Evolutionary conservation across 768 basidiomycete species (phyloP).

Genomic region (Trametes elegans): DNA sequence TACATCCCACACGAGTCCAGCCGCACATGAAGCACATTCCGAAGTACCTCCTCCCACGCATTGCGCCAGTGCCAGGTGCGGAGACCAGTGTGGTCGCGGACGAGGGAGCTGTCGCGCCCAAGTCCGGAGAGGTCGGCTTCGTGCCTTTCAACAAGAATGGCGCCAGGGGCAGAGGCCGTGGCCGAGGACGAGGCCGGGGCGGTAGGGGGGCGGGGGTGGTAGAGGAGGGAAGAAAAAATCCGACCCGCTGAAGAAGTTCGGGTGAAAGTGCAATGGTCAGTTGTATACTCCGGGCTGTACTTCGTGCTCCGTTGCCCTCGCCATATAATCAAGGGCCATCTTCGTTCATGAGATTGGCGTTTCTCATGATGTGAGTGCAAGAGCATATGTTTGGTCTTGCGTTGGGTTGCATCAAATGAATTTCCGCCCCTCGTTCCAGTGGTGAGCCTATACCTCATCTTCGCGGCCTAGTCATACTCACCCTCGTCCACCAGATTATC

Average conservation of each 20-base stretch:
- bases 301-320: background rate
- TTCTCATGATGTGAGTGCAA: background rate
- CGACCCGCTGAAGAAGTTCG: conserved; percentile 81
- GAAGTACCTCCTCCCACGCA: conserved; percentile 84
- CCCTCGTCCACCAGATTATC: too few relatives aligned
- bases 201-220: background rate
- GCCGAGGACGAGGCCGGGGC: background rate
- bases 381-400: background rate
- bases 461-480: too few relatives aligned
- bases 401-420: background rate
- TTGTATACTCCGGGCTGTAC: too few relatives aligned
- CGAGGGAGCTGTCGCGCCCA: conserved; percentile 30
- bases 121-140: conserved; percentile 44
- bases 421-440: too few relatives aligned
- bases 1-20: conserved; percentile 88
- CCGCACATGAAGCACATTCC: conserved; percentile 96
- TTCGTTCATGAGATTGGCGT: too few relatives aligned
- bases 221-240: conserved; percentile 44
- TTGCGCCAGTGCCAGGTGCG: conserved; percentile 53
- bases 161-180: conserved; percentile 27
- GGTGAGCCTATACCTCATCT: too few relatives aligned
- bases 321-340: background rate
- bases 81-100: conserved; percentile 6
- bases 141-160: conserved; percentile 48
- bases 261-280: conserved; percentile 8